Conservation (phyloP, 768 basidiomycete genomes). For the Leucocoprinus sp. region DNA sequence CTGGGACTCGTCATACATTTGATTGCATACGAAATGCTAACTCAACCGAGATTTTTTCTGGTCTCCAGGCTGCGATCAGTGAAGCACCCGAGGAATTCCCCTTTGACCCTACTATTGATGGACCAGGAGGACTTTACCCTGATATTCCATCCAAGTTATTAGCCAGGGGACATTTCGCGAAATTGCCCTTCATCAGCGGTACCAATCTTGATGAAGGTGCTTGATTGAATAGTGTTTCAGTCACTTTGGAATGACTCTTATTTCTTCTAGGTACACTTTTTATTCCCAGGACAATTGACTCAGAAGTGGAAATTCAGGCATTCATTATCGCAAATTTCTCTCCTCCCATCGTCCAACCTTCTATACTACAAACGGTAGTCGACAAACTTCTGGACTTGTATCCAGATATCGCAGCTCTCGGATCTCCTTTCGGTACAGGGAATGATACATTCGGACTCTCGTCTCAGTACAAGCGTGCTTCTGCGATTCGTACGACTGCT, state of each 20-base stretch:
- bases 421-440: conserved; percentile 40
- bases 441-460: conserved; percentile 34
- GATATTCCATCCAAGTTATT: conserved; percentile 29
- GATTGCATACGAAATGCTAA: conserved; percentile 22
- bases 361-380: conserved; percentile 16
- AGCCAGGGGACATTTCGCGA: conserved; percentile 19
- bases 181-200: conserved; percentile 38
- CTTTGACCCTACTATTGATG: conserved; percentile 35
- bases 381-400: conserved; percentile 28
- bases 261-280: conserved; percentile 27
- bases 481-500: conserved; percentile 20
- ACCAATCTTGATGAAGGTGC: conserved; percentile 40
- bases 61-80: conserved; percentile 13
- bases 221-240: neutral
- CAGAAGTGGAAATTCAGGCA: conserved; percentile 19
- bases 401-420: conserved; percentile 32
- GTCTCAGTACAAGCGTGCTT: conserved; percentile 23
- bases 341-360: conserved; percentile 21
- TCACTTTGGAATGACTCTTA: neutral
- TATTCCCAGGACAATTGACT: conserved; percentile 18
- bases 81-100: conserved; percentile 16
- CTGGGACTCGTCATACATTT: conserved; percentile 24
- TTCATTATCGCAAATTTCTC: conserved; percentile 20
- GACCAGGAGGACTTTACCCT: conserved; percentile 29
- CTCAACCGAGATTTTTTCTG: conserved; percentile 18